Evolutionary conservation across 176 grass and related monocot genomes (phyloP), one percentile per base, ranked within the genome.

Genomic region (Phyllostachys edulis): DNA sequence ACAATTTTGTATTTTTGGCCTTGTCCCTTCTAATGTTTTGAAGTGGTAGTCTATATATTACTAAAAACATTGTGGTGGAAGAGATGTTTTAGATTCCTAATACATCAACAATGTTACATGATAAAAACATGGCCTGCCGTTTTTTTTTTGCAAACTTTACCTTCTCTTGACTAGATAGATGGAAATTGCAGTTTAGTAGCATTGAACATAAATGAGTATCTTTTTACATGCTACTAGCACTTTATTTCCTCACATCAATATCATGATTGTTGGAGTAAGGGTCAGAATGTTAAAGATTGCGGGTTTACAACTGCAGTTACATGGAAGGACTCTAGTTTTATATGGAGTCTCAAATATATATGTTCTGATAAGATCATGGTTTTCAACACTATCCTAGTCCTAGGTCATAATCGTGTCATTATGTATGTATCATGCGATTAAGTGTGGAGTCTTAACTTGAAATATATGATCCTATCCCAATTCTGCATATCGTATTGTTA

Each of bases 271-370:
- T 16, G 11, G 57, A 85, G 24, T 67, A 51, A 51, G 11, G 26
- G 17, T 4, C 7, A 21, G 4, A 23, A 44, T 54, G 34, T 17
- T 46, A 55, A 74, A 81, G 7, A 81, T 67, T 59, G 13, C 3
- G 49, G 56, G 18, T 34, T 80, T 32, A 80, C 15, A 32, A 40
- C 29, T 74, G 36, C 24, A 67, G 60, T 80, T 87, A 17, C 49
- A 76, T 81, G 62, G 78, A 76, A 68, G 27, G 15, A 45, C 34
- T 66, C 32, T 84, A 0, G n/a, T 67, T 84, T 63, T 70, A 61
- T 63, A 56, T 56, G 42, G 5, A 24, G 34, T 63, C 59, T 80
- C 71, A 65, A 50, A 63, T 64, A 55, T 0, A 15, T 61, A 26
- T 71, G 66, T 69, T 71, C 15, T 24, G 21, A 71, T 60, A 47